A percentile compares a stretch with the other conserved stretches of the same genome.
Evolutionary conservation across 176 grass and related monocot genomes (phyloP).

Genomic region (Bothriochloa decipiens): DNA sequence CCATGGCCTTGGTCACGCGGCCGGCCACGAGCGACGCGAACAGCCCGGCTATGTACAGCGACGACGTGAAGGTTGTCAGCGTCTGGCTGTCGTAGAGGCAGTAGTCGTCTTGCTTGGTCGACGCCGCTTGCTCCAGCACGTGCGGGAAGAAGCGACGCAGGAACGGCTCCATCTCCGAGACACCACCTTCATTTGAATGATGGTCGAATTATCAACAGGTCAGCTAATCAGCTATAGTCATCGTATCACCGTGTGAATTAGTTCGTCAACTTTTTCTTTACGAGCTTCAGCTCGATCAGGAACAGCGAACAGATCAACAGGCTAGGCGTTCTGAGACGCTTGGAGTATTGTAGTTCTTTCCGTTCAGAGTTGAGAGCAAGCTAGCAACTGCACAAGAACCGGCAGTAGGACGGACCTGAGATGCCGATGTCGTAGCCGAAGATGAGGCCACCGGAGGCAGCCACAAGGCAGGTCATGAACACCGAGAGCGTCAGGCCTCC

Average conservation of each 20-base stretch:
- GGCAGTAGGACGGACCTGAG: constrained; percentile 43
- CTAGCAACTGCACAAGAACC: no score
- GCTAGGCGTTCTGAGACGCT: no score
- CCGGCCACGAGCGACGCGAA: constrained; percentile 61
- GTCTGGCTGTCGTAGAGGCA: constrained; percentile 79
- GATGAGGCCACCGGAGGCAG: constrained; percentile 86
- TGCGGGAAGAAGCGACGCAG: constrained; percentile 64
- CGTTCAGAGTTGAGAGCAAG: no score
- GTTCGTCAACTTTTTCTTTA: no score
- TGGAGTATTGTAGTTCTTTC: no score
- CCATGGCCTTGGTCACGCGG: constrained; percentile 61
- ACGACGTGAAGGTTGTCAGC: constrained; percentile 84
- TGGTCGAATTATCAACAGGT: neutral
- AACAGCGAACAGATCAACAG: no score
- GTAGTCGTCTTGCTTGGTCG: constrained; percentile 51
- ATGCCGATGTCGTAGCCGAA: constrained; percentile 94
- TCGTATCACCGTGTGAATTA: no score
- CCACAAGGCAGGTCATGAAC: constrained; percentile 73
- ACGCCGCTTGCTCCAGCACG: constrained; percentile 53
- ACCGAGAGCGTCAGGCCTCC: constrained; percentile 62
- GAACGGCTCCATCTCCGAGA: constrained; percentile 77
- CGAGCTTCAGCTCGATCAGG: no score
- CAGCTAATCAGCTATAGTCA: no score
- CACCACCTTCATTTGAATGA: constrained; percentile 41
- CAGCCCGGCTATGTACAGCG: constrained; percentile 75